These are phyloP conservation scores for Podospora pseudoanserina DNA, from an alignment of 495 filamentous ascomycete genomes.

Conservation along the genomic window DNA sequence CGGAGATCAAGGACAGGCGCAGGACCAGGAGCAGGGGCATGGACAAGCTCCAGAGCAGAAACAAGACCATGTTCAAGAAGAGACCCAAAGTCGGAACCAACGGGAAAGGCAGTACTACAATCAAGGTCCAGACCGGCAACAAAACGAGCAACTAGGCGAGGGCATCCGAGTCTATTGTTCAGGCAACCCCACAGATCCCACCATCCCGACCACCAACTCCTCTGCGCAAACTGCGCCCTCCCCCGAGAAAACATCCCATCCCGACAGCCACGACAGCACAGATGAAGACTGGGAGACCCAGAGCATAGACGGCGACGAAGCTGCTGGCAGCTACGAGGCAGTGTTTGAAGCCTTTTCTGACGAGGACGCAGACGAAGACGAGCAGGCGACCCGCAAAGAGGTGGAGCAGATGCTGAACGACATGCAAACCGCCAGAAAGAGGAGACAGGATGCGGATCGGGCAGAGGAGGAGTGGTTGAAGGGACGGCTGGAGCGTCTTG, in stretches of 20 bases:
- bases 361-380: neutral
- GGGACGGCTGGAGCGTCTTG: neutral
- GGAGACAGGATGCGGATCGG: neutral
- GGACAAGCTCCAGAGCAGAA: neutral
- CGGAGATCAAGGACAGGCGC: neutral
- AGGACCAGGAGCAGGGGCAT: neutral
- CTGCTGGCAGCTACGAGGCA: neutral
- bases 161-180: neutral
- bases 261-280: no score
- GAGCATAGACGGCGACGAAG: neutral
- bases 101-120: neutral
- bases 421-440: neutral
- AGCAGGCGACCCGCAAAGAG: neutral
- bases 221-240: no score
- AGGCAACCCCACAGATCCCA: neutral
- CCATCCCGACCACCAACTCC: no score
- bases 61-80: neutral
- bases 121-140: neutral
- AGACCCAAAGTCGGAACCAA: neutral
- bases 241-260: no score
- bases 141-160: neutral
- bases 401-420: neutral
- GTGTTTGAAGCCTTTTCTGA: neutral
- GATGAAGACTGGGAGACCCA: neutral
- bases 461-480: neutral